These are phyloP conservation scores for Telopea speciosissima DNA, from an alignment of 177 flowering plant species.

Conservation along the genomic window DNA sequence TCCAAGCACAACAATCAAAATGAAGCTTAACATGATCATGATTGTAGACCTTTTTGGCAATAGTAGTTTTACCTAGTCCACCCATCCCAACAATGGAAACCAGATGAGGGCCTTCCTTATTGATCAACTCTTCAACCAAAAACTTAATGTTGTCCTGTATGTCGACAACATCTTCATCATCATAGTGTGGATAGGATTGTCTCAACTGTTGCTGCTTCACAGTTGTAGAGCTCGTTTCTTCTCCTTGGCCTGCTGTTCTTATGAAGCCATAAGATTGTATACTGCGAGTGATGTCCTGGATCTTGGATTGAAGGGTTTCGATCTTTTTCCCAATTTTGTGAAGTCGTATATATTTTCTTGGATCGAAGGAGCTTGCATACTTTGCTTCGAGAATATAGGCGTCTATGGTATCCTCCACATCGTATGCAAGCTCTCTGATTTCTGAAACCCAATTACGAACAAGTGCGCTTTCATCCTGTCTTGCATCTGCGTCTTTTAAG, in stretches of 20 bases:
- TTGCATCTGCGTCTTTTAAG: not conserved
- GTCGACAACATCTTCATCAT: not conserved
- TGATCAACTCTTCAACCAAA: not conserved
- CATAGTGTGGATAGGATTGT: not conserved
- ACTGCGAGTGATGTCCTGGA: not conserved
- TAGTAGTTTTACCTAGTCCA: not conserved
- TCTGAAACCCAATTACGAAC: not conserved
- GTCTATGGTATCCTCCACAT: not conserved
- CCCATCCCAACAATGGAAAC: constrained; percentile 1
- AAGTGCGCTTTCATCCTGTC: not conserved
- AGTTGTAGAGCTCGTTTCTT: not conserved
- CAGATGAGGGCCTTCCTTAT: not conserved
- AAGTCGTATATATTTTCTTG: not conserved
- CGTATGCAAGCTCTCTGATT: not conserved
- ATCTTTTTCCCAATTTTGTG: not conserved
- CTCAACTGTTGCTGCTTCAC: not conserved
- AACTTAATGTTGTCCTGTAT: not conserved
- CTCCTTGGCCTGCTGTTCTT: not conserved
- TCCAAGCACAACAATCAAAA: constrained; percentile 9
- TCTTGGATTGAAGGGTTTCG: not conserved
- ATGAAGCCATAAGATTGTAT: not conserved
- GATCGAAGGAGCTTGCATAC: not conserved
- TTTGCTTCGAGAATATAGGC: not conserved
- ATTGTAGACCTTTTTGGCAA: constrained; percentile 13
- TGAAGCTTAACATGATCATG: not conserved